Evolutionary conservation across 2,329 filamentous ascomycete species (phyloP), one percentile per base, ranked within the genome.

Genomic region (Neofusicoccum sp.): DNA sequence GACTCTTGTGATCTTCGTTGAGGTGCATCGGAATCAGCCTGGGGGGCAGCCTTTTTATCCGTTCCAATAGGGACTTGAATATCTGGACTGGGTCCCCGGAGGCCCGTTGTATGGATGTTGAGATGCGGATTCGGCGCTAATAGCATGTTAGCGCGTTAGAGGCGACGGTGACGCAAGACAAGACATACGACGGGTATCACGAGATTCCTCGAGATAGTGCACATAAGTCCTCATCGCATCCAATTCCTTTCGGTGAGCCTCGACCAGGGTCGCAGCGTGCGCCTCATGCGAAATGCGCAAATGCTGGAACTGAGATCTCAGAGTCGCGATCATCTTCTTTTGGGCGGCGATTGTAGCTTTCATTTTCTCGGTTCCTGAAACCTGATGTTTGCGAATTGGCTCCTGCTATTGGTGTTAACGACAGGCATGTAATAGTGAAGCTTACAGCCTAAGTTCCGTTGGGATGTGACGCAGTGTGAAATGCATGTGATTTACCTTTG

Each of bases 201-300:
- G 11, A 12, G 61, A 73, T 33, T 73, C 70, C 66, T 80, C 78
- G 39, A 80, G 70, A 14, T 76, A 69, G 52, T 68, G 68, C 43
- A 76, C 71, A 65, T 80, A 77, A 28, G 75, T 70, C 29, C 69
- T 73, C 37, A 78, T 64, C 6, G 76, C 76, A n/a, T 72, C 71
- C 8, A 80, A 61, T 68, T 80, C 78, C 33, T 71, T 72, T 14
- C 70, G 69, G 66, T 80, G 78, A n/a, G 76, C 68, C 43, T 75
- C 72, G 58, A 67, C 69, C 43, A 80, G 67, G 56, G 70, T 76
- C 14, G 65, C 65, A 22, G 78, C 64, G 60, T 79, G 75, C 3
- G 74, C 70, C 63, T 80, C 77, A 63, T 80, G 77, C 11, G 77
- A 74, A 29, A 66, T 67, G 49, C 73, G 71, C 61, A 80, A 66